These are phyloP conservation scores for Ceratobasidium sp. DNA, from an alignment of 1,284 basidiomycete genomes.

Conservation along the genomic window DNA sequence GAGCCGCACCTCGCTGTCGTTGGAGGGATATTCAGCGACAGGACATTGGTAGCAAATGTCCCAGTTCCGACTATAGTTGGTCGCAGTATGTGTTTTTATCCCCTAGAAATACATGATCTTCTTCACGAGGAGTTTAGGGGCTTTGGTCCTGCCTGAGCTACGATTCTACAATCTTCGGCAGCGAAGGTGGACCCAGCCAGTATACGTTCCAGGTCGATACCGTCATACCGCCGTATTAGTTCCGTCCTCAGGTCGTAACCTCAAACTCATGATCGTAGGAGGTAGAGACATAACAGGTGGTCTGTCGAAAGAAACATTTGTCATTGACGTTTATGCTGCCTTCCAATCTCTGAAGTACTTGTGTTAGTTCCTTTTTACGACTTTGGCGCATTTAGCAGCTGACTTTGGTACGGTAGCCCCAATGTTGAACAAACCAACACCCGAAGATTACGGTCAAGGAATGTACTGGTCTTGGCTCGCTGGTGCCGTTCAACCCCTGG, in stretches of 20 bases:
- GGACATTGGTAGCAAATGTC: constrained; percentile 8
- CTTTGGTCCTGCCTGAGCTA: constrained; percentile 32
- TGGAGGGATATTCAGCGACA: constrained; percentile 38
- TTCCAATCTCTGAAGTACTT: constrained; percentile 20
- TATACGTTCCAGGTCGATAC: constrained; percentile 33
- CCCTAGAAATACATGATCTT: no score
- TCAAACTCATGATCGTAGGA: constrained; percentile 33
- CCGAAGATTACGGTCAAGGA: constrained; percentile 21
- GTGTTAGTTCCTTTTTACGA: neutral
- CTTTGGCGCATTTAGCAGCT: neutral
- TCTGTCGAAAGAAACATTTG: constrained; percentile 7
- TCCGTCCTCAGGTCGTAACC: constrained; percentile 16
- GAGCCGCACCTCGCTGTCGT: constrained; percentile 36
- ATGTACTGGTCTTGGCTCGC: constrained; percentile 29
- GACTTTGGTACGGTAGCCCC: neutral
- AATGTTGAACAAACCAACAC: neutral
- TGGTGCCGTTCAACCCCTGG: constrained; percentile 22
- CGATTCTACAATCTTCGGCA: constrained; percentile 37
- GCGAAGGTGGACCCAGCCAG: constrained; percentile 25
- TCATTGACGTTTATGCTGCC: constrained; percentile 16
- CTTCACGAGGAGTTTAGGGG: no score
- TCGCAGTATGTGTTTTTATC: neutral
- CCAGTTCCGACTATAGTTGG: constrained; percentile 16
- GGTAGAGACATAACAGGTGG: constrained; percentile 25
- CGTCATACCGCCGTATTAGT: constrained; percentile 31